Evolutionary conservation across 805 yeast species (phyloP).

Genomic region (Saccharomycopsis capsularis): DNA sequence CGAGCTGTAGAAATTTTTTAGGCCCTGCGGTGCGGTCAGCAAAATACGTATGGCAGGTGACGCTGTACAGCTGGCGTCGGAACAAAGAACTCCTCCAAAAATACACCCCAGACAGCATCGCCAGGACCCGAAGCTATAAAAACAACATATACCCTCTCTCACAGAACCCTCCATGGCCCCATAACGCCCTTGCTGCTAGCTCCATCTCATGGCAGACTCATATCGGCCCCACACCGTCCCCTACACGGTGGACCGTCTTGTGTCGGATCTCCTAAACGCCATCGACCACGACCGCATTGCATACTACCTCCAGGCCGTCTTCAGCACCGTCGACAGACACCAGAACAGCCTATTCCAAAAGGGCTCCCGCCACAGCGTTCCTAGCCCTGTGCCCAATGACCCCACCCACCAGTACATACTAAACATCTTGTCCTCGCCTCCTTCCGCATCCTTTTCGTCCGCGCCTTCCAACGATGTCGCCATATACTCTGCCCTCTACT

Average conservation of each 20-base stretch:
- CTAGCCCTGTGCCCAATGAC: constrained; percentile 11
- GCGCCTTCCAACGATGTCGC: neutral
- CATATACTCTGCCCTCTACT: neutral
- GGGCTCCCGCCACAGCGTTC: neutral
- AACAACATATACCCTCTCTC: too few species aligned
- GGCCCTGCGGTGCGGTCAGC: too few species aligned
- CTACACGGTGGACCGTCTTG: constrained; percentile 5
- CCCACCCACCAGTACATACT: constrained; percentile 16
- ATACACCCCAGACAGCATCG: too few species aligned
- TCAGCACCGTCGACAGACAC: constrained; percentile 2
- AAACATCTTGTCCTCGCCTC: constrained; percentile 6
- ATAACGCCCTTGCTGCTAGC: too few species aligned
- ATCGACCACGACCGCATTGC: constrained; percentile 17
- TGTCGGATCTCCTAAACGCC: constrained; percentile 15
- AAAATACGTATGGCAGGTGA: too few species aligned
- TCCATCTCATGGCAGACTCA: neutral
- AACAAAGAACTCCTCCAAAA: too few species aligned
- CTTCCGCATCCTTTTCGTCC: constrained; percentile 9
- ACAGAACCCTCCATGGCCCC: too few species aligned
- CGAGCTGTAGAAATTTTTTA: too few species aligned
- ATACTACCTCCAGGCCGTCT: constrained; percentile 17
- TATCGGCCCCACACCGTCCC: constrained; percentile 9
- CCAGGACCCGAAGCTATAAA: too few species aligned
- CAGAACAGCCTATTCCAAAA: neutral
- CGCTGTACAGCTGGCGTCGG: too few species aligned